These are phyloP conservation scores for Uronychia setigera DNA, from an alignment of 73 alveolate species.

Conservation along the genomic window DNA sequence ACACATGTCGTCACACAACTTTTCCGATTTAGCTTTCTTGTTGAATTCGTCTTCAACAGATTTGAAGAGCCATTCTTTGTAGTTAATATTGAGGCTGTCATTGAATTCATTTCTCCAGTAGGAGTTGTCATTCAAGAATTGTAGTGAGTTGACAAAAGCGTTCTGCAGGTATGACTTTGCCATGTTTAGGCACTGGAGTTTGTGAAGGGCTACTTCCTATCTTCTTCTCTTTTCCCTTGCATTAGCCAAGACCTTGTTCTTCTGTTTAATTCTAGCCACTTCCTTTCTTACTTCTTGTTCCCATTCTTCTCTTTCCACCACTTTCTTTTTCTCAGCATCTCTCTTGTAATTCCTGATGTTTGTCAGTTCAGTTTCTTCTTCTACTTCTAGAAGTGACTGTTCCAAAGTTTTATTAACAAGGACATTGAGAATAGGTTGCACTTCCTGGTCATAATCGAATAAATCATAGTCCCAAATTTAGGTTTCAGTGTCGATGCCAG, in stretches of 20 bases:
- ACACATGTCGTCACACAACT: conserved; percentile 17
- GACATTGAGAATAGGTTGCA: conserved; percentile 96
- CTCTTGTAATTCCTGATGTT: conserved; percentile 87
- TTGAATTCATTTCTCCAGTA: conserved; percentile 70
- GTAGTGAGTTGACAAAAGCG: conserved; percentile 47
- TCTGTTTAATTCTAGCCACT: conserved; percentile 67
- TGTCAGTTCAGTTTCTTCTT: conserved; percentile 93
- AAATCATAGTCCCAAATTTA: conserved; percentile 96
- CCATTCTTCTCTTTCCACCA: conserved; percentile 83
- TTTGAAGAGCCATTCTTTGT: conserved; percentile 74
- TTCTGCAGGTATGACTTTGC: conserved; percentile 70
- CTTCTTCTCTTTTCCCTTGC: conserved; percentile 60
- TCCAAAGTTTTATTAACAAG: conserved; percentile 93
- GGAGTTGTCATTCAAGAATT: conserved; percentile 55
- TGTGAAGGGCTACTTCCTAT: conserved; percentile 57
- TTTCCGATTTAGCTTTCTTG: conserved; percentile 30
- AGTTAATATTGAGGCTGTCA: conserved; percentile 68
- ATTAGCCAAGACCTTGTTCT: conserved; percentile 61
- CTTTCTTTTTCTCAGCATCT: conserved; percentile 83
- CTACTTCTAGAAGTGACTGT: conserved; percentile 94
- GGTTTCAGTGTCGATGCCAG: conserved; percentile 97
- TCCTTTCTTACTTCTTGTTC: conserved; percentile 73
- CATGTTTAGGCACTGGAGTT: conserved; percentile 67
- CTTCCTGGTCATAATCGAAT: conserved; percentile 96
- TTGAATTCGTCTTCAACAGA: conserved; percentile 61